These are phyloP conservation scores for Papiliotrema fonsecae DNA, from an alignment of 1,284 basidiomycete genomes.

Conservation along the genomic window DNA sequence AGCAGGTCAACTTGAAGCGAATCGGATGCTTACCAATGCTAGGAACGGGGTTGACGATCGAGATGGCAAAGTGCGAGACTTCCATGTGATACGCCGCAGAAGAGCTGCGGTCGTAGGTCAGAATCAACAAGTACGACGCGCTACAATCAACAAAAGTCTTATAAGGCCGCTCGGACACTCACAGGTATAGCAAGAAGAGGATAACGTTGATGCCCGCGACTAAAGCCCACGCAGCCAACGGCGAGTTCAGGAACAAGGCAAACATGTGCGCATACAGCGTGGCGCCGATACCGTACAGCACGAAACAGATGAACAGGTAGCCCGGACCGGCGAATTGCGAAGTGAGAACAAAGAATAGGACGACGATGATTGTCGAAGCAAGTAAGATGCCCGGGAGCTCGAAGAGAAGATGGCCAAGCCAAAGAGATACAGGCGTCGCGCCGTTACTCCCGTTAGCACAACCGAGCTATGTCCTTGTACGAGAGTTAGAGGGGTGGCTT, in stretches of 20 bases:
- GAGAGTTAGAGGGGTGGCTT: no score
- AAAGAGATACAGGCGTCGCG: slow-evolving; percentile 64
- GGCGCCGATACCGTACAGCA: slow-evolving; percentile 65
- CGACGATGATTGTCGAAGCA: slow-evolving; percentile 58
- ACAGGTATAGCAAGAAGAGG: slow-evolving; percentile 58
- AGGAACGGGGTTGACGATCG: slow-evolving; percentile 63
- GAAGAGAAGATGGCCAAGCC: slow-evolving; percentile 73
- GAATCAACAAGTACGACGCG: slow-evolving; percentile 60
- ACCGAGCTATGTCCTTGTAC: neutral
- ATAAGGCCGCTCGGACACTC: slow-evolving; percentile 5
- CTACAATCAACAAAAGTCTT: slow-evolving; percentile 28
- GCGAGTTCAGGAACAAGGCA: slow-evolving; percentile 60
- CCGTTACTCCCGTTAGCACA: slow-evolving; percentile 57
- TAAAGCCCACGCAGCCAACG: slow-evolving; percentile 67
- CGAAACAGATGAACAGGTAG: slow-evolving; percentile 57
- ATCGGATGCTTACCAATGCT: slow-evolving; percentile 55
- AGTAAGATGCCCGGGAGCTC: slow-evolving; percentile 61
- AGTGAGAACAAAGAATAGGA: slow-evolving; percentile 57
- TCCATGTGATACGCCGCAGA: slow-evolving; percentile 56
- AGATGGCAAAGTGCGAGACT: slow-evolving; percentile 64
- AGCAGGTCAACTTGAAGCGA: slow-evolving; percentile 11
- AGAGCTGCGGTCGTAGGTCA: slow-evolving; percentile 64
- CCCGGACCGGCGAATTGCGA: slow-evolving; percentile 68
- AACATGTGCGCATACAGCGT: slow-evolving; percentile 65
- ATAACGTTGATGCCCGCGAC: slow-evolving; percentile 70